Base-by-base conservation (phyloP, 441 rosid genomes). In the Francoa sonchifolia region DNA sequence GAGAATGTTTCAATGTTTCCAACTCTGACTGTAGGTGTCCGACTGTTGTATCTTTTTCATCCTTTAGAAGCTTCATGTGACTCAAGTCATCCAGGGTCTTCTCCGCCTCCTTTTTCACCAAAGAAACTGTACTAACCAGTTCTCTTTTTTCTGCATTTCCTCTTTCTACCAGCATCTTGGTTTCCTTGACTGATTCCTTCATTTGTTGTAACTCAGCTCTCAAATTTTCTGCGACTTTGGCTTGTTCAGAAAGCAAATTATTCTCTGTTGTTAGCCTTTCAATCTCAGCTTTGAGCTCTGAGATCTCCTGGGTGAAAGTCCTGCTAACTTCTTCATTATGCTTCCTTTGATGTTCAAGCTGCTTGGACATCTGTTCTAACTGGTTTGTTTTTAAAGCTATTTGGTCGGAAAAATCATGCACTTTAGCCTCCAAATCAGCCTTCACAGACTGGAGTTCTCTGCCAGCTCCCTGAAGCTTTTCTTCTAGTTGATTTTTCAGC, bases 401-500 rank as follows among this genome's bases (percentile, higher is more conserved):
- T 41, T 66, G 71, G 41, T 42, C 34, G 18, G 71, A 76, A 30
- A 87, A 62, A 45, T 61, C 57, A 14, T 18, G 29, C 38, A 79
- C 33, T 63, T 74, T 80, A 39, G 47, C 57, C 59, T 77, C 74
- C 30, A 76, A 71, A 29, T 58, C 61, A 5, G 58, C 65, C 30
- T 28, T 63, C 25, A 64, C 60, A 21, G 54, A 57, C 45, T 48
- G 75, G 47, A 80, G 62, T 52, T 82, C 77, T 17, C 63, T 63
- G 7, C 61, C 59, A 30, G 77, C 66, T 40, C 64, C 63, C 67
- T 49, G 66, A 38, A 78, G 70, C 70, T 62, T 55, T 56, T 68
- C 79, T 58, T 77, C 89, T 1, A 77, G 58, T 31, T 57, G 64
- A 52, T 44, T 63, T 58, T 80, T 87, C 72, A 63, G 78, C 52